Percentiles rank a stretch among this genome's conserved stretches.
These are phyloP conservation scores for Salix arbutifolia DNA, from an alignment of 345 rosid species.

Conservation along the genomic window DNA sequence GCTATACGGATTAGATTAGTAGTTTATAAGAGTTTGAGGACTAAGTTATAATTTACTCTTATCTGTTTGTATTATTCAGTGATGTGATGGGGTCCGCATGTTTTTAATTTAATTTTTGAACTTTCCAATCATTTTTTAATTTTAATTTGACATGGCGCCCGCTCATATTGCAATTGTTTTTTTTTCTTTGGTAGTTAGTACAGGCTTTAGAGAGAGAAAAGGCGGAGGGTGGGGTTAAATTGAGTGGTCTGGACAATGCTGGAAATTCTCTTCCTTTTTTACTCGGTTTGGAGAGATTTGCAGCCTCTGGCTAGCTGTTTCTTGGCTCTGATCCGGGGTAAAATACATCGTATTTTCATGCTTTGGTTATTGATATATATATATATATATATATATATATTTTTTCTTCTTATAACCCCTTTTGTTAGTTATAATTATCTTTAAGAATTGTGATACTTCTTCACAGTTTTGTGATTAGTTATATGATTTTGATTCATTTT, in stretches of 20 bases:
- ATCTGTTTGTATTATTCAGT: neutral
- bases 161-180: slow-evolving; percentile 2
- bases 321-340: slow-evolving; percentile 27
- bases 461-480: slow-evolving; percentile 4
- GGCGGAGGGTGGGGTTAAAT: slow-evolving; percentile 15
- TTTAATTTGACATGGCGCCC: slow-evolving; percentile 6
- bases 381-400: too few relatives aligned
- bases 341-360: neutral
- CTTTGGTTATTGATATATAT: neutral
- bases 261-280: slow-evolving; percentile 27
- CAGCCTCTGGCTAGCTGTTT: slow-evolving; percentile 35
- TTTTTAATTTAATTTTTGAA: neutral
- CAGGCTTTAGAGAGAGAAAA: neutral
- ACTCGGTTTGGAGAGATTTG: slow-evolving; percentile 29
- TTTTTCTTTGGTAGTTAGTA: neutral
- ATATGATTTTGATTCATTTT: slow-evolving; percentile 5
- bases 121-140: neutral
- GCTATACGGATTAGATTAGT: neutral
- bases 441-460: neutral
- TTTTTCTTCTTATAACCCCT: neutral
- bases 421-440: neutral
- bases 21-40: neutral
- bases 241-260: slow-evolving; percentile 31
- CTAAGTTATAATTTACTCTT: neutral
- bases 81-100: neutral